Conservation (phyloP, 495 filamentous ascomycete species). For the Penicillium paradoxum region DNA sequence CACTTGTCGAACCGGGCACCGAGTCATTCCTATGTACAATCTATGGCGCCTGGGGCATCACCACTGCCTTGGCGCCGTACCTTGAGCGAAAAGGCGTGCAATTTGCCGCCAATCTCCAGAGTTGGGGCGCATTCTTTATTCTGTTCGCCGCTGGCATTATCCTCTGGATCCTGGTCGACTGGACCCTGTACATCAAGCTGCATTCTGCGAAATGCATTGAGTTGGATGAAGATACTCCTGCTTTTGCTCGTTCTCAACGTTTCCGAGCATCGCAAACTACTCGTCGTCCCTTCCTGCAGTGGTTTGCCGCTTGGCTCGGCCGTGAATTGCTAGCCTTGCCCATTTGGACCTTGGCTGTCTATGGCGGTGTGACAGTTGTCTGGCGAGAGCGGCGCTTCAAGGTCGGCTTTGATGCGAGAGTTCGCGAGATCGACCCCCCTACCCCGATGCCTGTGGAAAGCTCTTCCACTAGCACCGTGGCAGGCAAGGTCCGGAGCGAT, state of each 20-base stretch:
- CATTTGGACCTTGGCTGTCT: slow-evolving; percentile 83
- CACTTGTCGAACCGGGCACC: slow-evolving; percentile 89
- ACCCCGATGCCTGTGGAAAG: slow-evolving; percentile 6
- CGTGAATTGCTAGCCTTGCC: slow-evolving; percentile 77
- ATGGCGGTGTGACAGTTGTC: slow-evolving; percentile 73
- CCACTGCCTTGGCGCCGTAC: slow-evolving; percentile 60
- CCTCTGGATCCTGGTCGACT: slow-evolving; percentile 71
- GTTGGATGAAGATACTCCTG: slow-evolving; percentile 64
- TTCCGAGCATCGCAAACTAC: slow-evolving; percentile 19
- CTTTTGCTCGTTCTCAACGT: slow-evolving; percentile 54
- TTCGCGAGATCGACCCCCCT: slow-evolving; percentile 44
- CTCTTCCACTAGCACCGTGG: slow-evolving; percentile 13
- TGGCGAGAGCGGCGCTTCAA: slow-evolving; percentile 83
- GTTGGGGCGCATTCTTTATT: slow-evolving; percentile 62
- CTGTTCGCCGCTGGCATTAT: slow-evolving; percentile 63
- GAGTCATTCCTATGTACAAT: slow-evolving; percentile 80
- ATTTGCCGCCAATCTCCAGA: slow-evolving; percentile 32
- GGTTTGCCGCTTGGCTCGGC: slow-evolving; percentile 80
- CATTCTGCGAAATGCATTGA: slow-evolving; percentile 68
- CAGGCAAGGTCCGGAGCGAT: slow-evolving; percentile 25
- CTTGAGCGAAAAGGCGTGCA: slow-evolving; percentile 49
- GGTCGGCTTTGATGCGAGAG: slow-evolving; percentile 78
- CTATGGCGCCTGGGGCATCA: slow-evolving; percentile 74
- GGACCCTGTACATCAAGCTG: slow-evolving; percentile 64
- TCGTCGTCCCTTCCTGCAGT: slow-evolving; percentile 58